Conservation (phyloP, 2,329 filamentous ascomycete genomes). For the Aureobasidium sp. region DNA sequence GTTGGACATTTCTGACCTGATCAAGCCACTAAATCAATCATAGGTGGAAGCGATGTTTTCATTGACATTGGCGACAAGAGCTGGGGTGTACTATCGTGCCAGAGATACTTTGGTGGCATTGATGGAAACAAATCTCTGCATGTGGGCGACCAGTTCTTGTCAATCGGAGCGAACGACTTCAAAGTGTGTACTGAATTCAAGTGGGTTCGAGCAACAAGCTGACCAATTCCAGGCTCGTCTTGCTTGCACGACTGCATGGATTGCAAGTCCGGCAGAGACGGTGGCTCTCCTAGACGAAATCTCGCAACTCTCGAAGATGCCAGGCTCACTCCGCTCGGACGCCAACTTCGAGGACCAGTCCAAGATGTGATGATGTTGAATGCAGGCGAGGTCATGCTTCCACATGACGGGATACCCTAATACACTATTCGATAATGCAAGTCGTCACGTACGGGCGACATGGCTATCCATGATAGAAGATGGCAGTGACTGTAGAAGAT, state of each 20-base stretch:
- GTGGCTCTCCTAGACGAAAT: conserved; percentile 84
- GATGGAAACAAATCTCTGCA: conserved; percentile 75
- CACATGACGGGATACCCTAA: too few species aligned
- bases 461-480: too few species aligned
- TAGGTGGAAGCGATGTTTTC: conserved; percentile 87
- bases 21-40: neutral
- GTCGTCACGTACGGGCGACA: too few species aligned
- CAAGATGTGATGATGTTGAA: neutral
- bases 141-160: conserved; percentile 92
- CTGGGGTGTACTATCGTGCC: conserved; percentile 88
- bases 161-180: conserved; percentile 93
- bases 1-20: neutral
- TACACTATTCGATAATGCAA: too few species aligned
- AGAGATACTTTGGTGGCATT: conserved; percentile 78
- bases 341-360: neutral
- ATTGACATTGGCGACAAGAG: conserved; percentile 98
- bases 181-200: conserved; percentile 46
- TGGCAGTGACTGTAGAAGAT: too few species aligned
- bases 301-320: conserved; percentile 27
- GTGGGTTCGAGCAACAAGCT: neutral
- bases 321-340: neutral
- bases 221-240: conserved; percentile 54
- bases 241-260: conserved; percentile 94
- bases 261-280: conserved; percentile 86
- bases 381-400: too few species aligned